Base-by-base conservation (phyloP, 768 basidiomycete species). In the Udeniomyces megalosporus region DNA sequence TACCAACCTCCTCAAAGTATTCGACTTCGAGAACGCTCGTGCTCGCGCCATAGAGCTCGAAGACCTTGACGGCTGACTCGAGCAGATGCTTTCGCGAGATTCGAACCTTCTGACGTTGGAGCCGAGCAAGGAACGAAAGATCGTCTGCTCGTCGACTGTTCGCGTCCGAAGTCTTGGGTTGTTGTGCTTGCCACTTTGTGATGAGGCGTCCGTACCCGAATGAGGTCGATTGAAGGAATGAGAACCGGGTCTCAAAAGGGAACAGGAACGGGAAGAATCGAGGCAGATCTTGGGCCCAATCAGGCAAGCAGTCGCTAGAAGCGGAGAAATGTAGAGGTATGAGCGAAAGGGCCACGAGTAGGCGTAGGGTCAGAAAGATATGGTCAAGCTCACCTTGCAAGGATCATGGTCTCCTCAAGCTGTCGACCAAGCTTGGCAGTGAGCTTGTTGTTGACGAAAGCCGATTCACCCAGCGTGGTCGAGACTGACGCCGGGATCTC, bases 1-100 rank as follows among this genome's bases (percentile, higher is more conserved):
- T 97, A 22, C 95, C 95, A 52, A 96, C 92, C 77, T 99, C 95
- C 70, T 95, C 90, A 70, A 96, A 96, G 76, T 96, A 97, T 75
- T 99, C 92, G 55, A 97, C 90, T 72, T 99, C 95, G 46, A 99
- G 80, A 24, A 96, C 82, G 0, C 90, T 90, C 4, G 86, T 87
- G 2, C 88, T 90, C 0, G 88, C 88, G 1, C 95, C 95, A 68
- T 96, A 99, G 11, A 77, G 68, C 54, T 97, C 81, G 71, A 93
- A 91, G 10, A 92, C 88, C 74, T 96, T 96, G 70, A 92, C 84
- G 0, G 90, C 91, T 22, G 91, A 93, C 72, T 97, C 93, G 24
- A 99, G 79, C 31, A 97, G 84, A 69, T 93, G 88, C 67, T 88
- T 87, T 62, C 95, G 81, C 17, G 91, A 92, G 66, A 99, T 93